Base-by-base conservation (phyloP, 495 filamentous ascomycete genomes). In the Lasiosphaeria ovina region DNA sequence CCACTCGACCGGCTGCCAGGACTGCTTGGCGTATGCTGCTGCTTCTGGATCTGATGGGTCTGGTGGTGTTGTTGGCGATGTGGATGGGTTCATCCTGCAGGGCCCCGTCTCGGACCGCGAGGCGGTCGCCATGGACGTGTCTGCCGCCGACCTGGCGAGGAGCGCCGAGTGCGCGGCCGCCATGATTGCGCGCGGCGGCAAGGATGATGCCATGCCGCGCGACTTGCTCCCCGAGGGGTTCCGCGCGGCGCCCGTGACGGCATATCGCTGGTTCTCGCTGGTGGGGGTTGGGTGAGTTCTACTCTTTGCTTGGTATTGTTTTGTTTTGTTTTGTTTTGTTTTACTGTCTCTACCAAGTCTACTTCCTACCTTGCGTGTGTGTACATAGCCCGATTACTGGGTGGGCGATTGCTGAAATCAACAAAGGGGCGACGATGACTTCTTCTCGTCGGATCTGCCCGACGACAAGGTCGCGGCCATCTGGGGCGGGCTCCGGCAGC, bases 41-140 rank as follows among this genome's bases (percentile, higher is more conserved):
- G 6, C 8, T 51, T 3, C 38, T 16, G 54, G 54, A 34, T 49
- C 31, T 7, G 42, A 44, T 16, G 24, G 17, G 45, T 31, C 3
- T 4, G 40, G 3, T 16, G 2, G 2, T 10, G 42, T 48, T 12
- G 56, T 4, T 3, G 10, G 5, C 24, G n/a, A 78, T 1, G 78
- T 97, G 32, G 85, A 96, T 56, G 93, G 91, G 50, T 87, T 85
- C 38, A 89, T 98, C 42, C 75, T 97, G 54, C 93, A 97, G 69
- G 93, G 88, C 0, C 84, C 88, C 11, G 86, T 89, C 9, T 89
- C 84, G 44, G 93, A 97, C 69, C 82, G 93, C 44, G 89, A 96
- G 69, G 83, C 79, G 0, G 61, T 93, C 16, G 61, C 58, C 35
- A 72, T 68, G 59, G 58, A 60, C 1, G 64, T 82, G 49, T 68